Base-by-base conservation (phyloP, 1,284 basidiomycete genomes). In the Xerocomus minutiporus region DNA sequence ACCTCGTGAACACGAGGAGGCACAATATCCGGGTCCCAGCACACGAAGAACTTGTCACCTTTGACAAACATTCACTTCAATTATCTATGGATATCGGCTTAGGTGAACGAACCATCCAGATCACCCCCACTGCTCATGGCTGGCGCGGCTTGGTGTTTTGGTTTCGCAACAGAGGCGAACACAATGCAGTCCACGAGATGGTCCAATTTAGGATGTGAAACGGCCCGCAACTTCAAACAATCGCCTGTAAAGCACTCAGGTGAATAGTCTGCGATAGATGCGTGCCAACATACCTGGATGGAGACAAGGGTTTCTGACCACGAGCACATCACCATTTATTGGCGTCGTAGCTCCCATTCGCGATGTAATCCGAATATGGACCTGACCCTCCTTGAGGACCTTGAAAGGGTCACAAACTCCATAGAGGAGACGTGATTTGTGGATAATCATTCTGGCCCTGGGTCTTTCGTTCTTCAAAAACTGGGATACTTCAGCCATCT, bases 121-220 rank as follows among this genome's bases (percentile, higher is more conserved):
- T 84, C 81, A 20, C 83, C 83, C 6, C 83, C 83, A 46, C 82
- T 84, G 45, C 79, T 83, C 82, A 85, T 84, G 0, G 82, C 78
- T 8, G 83, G 82, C 7, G 83, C 83, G 17, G 83, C 75, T 47
- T 81, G 76, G 35, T 76, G 77, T 12, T 81, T 83, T n/a, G 77
- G 76, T 32, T 68, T 65, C 2, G 77, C 78, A 15, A 79, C 77
- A 1, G 77, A 76, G 2, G 84, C 77, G 57, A 86, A 86, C 1
- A 86, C 82, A 11, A 86, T 69, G 56, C 83, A 86, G 53, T 86
- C 83, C 0, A 82, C 74, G 0, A 86, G 73, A 60, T 85, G 82
- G 3, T 72, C 62, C 13, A 85, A 64, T 25, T 70, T 63, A 4
- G 74, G 71, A 55, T 80, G 69, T 48, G 78, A 61, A 0, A 79